Evolutionary conservation across 2,329 filamentous ascomycete species (phyloP).

Genomic region (Truncatella angustata): DNA sequence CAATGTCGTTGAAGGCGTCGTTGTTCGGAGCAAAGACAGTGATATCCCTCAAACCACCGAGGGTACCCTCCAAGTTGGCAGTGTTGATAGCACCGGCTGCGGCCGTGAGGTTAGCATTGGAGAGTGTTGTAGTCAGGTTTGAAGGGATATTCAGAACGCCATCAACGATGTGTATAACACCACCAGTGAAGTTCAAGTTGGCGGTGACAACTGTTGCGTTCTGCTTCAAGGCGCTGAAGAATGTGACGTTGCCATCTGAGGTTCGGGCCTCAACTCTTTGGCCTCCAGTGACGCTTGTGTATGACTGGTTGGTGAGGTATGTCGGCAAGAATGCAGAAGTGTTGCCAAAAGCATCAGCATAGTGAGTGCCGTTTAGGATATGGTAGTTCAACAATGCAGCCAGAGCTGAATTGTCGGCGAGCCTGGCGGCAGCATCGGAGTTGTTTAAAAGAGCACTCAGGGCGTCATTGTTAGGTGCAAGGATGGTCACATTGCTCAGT

Average conservation of each 20-base stretch:
- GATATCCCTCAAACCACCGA: slow-evolving; percentile 44
- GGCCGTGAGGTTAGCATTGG: slow-evolving; percentile 42
- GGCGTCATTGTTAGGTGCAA: slow-evolving; percentile 56
- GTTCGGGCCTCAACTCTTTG: slow-evolving; percentile 52
- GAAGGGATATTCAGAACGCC: slow-evolving; percentile 44
- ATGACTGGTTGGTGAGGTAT: slow-evolving; percentile 47
- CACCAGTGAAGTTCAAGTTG: slow-evolving; percentile 52
- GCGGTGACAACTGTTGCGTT: slow-evolving; percentile 46
- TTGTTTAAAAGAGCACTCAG: slow-evolving; percentile 35
- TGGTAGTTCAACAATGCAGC: slow-evolving; percentile 55
- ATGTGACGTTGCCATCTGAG: slow-evolving; percentile 39
- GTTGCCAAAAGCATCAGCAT: slow-evolving; percentile 23
- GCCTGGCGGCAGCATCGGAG: slow-evolving; percentile 23
- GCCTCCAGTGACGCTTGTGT: slow-evolving; percentile 57
- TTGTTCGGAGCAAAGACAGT: slow-evolving; percentile 67
- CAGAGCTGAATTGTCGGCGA: slow-evolving; percentile 22
- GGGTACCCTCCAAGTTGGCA: slow-evolving; percentile 37
- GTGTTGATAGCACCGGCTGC: slow-evolving; percentile 44
- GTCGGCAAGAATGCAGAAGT: slow-evolving; percentile 35
- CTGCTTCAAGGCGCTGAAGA: slow-evolving; percentile 51
- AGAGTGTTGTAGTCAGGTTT: slow-evolving; percentile 38
- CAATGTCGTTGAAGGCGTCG: slow-evolving; percentile 56
- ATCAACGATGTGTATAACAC: slow-evolving; percentile 54
- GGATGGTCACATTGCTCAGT: slow-evolving; percentile 50
- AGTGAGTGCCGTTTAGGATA: slow-evolving; percentile 52